Evolutionary conservation across 2,329 filamentous ascomycete genomes (phyloP).

Genomic region (Fusarium circinatum): DNA sequence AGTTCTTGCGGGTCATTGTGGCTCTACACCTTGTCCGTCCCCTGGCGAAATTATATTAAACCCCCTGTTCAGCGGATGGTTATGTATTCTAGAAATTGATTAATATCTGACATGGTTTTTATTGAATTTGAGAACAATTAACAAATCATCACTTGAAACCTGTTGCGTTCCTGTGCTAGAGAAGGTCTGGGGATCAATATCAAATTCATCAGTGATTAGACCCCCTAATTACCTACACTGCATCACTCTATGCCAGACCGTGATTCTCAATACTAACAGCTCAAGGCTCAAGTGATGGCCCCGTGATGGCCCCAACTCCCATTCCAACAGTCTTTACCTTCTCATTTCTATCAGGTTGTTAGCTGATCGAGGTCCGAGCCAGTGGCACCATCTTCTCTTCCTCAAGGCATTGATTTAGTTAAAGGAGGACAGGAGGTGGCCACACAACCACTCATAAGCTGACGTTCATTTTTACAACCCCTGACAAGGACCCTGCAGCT

Average conservation of each 20-base stretch:
- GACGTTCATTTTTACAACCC: slow-evolving; percentile 22
- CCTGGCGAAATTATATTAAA: slow-evolving; percentile 42
- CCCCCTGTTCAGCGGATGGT: slow-evolving; percentile 12
- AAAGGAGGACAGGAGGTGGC: slow-evolving; percentile 18
- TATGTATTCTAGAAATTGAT: slow-evolving; percentile 20
- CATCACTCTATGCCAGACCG: not conserved
- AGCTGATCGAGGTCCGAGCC: slow-evolving; percentile 6
- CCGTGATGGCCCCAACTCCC: not conserved
- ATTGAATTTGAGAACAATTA: not conserved
- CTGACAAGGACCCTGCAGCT: slow-evolving; percentile 22
- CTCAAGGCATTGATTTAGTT: not conserved
- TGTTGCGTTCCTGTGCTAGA: not conserved
- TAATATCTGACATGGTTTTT: slow-evolving; percentile 1
- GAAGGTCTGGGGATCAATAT: not conserved
- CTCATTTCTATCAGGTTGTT: slow-evolving; percentile 11
- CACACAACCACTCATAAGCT: slow-evolving; percentile 24
- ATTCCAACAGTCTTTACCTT: not conserved
- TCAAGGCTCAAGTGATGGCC: not conserved
- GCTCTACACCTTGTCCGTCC: slow-evolving; percentile 41
- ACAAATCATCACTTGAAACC: not conserved
- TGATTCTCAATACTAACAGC: not conserved
- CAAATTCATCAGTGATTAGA: not conserved
- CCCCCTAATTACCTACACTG: not conserved
- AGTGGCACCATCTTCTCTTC: slow-evolving; percentile 17
- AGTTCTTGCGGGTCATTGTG: slow-evolving; percentile 35